Conservation (phyloP, 768 basidiomycete species). For the Phanerochaete carnosa region DNA sequence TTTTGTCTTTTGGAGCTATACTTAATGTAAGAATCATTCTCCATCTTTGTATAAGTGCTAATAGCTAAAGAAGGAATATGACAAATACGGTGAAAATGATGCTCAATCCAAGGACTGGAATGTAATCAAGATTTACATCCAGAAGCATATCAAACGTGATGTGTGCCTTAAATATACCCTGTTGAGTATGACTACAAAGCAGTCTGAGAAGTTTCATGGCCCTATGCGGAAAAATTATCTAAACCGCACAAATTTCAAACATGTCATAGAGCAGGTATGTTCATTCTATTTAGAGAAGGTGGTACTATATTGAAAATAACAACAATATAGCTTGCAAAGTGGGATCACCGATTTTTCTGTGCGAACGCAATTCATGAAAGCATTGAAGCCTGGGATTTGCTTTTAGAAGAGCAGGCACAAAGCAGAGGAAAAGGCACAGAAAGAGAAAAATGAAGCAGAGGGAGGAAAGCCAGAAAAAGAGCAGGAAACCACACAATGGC, state of each 20-base stretch:
- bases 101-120: constrained; percentile 8
- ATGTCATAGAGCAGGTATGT: not conserved
- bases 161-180: constrained; percentile 2
- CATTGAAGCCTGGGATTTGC: not conserved
- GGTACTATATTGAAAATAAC: not conserved
- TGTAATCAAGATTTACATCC: constrained; percentile 8
- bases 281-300: not conserved
- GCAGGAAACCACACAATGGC: not conserved
- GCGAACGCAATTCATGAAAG: not conserved
- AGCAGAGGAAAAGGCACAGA: not conserved
- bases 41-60: not conserved
- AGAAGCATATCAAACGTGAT: constrained; percentile 4
- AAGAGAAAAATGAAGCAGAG: not conserved
- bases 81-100: not conserved
- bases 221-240: constrained; percentile 8
- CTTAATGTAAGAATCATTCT: no score
- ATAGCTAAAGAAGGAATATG: not conserved
- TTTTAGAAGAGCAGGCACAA: not conserved
- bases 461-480: not conserved
- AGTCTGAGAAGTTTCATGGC: constrained; percentile 13
- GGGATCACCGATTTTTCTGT: not conserved
- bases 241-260: not conserved
- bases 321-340: not conserved
- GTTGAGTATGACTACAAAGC: constrained; percentile 13
- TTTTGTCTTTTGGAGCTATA: no score